Evolutionary conservation across 306 rosid species (phyloP), one percentile per base, ranked within the genome.

Genomic region (Rosa multiflora): DNA sequence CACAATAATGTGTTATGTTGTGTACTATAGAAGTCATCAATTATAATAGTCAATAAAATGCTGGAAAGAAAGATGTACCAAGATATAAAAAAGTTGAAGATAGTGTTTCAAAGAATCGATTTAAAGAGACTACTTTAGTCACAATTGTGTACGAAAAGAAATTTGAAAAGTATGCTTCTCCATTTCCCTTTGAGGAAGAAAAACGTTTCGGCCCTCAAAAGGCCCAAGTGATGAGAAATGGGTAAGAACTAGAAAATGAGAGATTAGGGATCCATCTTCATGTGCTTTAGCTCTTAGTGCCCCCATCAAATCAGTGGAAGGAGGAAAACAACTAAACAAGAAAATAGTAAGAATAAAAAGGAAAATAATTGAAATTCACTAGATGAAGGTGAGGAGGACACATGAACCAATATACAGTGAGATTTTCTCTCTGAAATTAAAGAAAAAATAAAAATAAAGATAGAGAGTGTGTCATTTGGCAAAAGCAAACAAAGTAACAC

Each of bases 371-470:
- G 15, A 21, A 56, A 23, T 61, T 55, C 26, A 20, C 11, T 8
- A 55, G 10, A 73, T 21, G 70, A 75, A 8, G n/a, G 44, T 5
- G 59, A 46, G 47, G 79, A 39, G 29, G 59, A 67, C 71, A 62
- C 79, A 23, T 76, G 79, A 32, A 18, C 61, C 5, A 14, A 13
- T 39, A 55, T 10, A 12, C 5, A 73, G 61, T 3, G 68, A 58
- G 21, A 21, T 37, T 42, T 23, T 55, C 43, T 59, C 56, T 8
- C 43, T 43, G 61, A 58, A 74, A 58, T 5, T 3, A 13, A 59
- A 53, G 11, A 18, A 18, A 75, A 32, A 62, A 20, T 53, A 51
- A 75, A 75, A 79, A 82, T 17, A 39, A 75, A 49, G 62, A 51
- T 3, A 21, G 64, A 58, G 14, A 8, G 64, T 0, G 26, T 4